A percentile compares a stretch with the other conserved stretches of the same genome.
These are phyloP conservation scores for Mortierella alpina DNA, from an alignment of 192 early-diverging fungal genomes.

Conservation along the genomic window DNA sequence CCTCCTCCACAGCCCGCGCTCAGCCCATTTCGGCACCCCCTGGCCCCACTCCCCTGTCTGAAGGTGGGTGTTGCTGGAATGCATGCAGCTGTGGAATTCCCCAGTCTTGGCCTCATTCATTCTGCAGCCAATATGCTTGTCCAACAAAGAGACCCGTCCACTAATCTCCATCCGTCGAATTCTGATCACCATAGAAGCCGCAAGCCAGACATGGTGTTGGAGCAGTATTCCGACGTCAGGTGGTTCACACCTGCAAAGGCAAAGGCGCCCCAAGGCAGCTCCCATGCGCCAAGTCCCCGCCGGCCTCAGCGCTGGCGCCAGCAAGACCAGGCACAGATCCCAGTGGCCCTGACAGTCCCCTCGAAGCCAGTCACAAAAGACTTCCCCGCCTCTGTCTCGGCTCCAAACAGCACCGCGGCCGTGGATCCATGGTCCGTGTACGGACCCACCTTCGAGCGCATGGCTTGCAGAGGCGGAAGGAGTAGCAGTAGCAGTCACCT, in stretches of 20 bases:
- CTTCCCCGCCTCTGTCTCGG: background rate
- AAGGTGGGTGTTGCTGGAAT: too few species aligned
- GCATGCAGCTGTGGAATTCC: too few species aligned
- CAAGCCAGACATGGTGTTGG: conserved; percentile 6
- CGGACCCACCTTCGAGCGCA: conserved; percentile 3
- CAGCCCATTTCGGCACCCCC: too few species aligned
- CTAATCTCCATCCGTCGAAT: background rate
- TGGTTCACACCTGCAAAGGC: conserved; percentile 24
- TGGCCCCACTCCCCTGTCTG: too few species aligned
- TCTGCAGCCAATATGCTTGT: too few species aligned
- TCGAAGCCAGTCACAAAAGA: background rate
- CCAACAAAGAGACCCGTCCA: background rate
- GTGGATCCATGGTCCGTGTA: conserved; percentile 2
- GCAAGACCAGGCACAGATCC: background rate
- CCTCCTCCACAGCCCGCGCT: too few species aligned
- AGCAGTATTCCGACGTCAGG: background rate
- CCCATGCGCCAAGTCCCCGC: background rate
- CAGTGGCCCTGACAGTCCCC: background rate
- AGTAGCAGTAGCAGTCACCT: too few species aligned
- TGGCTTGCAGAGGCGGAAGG: too few species aligned
- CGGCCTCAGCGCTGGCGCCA: background rate
- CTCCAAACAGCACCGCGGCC: background rate
- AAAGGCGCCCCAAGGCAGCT: background rate
- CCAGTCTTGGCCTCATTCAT: too few species aligned
- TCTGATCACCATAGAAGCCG: background rate